Conservation (phyloP, 495 filamentous ascomycete species). For the Aspergillus conjunctus region DNA sequence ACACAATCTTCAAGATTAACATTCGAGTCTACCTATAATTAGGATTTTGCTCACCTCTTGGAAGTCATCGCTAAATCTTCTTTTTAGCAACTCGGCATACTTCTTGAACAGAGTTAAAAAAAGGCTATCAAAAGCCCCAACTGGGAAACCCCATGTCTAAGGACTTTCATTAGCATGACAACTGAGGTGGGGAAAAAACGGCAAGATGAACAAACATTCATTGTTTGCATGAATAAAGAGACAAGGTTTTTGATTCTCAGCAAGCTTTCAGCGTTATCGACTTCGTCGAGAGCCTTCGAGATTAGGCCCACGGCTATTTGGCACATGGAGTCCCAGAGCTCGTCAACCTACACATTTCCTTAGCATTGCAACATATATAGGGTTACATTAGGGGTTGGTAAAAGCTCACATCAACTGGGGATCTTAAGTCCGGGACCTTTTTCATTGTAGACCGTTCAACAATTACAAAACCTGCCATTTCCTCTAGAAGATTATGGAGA, state of each 20-base stretch:
- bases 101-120: slow-evolving; percentile 85
- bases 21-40: not conserved
- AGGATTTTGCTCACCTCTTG: slow-evolving; percentile 62
- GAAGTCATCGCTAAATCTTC: slow-evolving; percentile 88
- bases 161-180: slow-evolving; percentile 16
- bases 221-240: slow-evolving; percentile 94
- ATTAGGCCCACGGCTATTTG: slow-evolving; percentile 80
- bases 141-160: slow-evolving; percentile 87
- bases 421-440: slow-evolving; percentile 76
- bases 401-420: slow-evolving; percentile 70
- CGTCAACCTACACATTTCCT: slow-evolving; percentile 67
- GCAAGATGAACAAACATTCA: slow-evolving; percentile 63
- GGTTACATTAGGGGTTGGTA: not conserved
- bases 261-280: slow-evolving; percentile 81
- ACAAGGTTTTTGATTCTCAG: slow-evolving; percentile 90
- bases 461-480: slow-evolving; percentile 95
- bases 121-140: slow-evolving; percentile 77
- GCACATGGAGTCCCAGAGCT: slow-evolving; percentile 98
- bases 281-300: slow-evolving; percentile 69
- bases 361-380: not conserved
- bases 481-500: slow-evolving; percentile 83
- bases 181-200: slow-evolving; percentile 20
- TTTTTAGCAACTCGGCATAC: slow-evolving; percentile 90
- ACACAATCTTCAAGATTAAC: slow-evolving; percentile 68
- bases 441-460: slow-evolving; percentile 93